Base-by-base conservation (phyloP, 2,329 filamentous ascomycete species). In the Fonsecaea nubica region DNA sequence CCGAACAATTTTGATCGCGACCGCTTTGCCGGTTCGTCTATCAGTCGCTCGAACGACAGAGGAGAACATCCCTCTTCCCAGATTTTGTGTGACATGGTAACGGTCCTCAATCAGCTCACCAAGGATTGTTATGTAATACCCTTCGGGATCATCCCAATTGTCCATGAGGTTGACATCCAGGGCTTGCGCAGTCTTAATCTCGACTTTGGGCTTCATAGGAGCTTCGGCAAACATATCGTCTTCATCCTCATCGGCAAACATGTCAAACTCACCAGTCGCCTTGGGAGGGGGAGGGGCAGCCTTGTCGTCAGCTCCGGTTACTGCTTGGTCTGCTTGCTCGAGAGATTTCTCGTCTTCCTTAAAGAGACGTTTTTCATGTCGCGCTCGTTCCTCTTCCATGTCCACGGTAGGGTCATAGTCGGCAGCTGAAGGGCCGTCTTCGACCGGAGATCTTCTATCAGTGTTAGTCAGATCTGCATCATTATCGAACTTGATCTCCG, bases 1-100 rank as follows among this genome's bases (percentile, higher is more conserved):
- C 69, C 95, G 91, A 79, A 98, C 96, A 74, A 99, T 95, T 81
- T 99, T 99, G 84, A 99, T 91, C 30, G 95, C 95, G 36, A 98
- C 93, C n/a, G 91, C 78, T 72, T 87, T 86, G 74, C 89, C 89
- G 65, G 86, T 91, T 57, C 87, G 88, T 25, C 90, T 86, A 78
- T 97, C 93, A 69, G 87, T 85, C 25, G 95, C 95, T 70, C 92
- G 89, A 61, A 95, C 92, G n/a, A 99, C 95, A 8, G 92, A 93
- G 0, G 95, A 96, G 77, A 97, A 99, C 86, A 97, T 97, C 73
- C 95, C 95, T 78, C 92, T 93, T 70, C 95, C 95, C 25, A 99
- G 85, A 60, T 90, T 90, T 65, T 93, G 88, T 77, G 94, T 90
- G 36, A 99, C 88, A 76, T 95, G 92, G 78, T 98, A 98, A 38